Evolutionary conservation across 1,284 basidiomycete genomes (phyloP), one percentile per base, ranked within the genome.

Genomic region (Ustilago cynodontis): DNA sequence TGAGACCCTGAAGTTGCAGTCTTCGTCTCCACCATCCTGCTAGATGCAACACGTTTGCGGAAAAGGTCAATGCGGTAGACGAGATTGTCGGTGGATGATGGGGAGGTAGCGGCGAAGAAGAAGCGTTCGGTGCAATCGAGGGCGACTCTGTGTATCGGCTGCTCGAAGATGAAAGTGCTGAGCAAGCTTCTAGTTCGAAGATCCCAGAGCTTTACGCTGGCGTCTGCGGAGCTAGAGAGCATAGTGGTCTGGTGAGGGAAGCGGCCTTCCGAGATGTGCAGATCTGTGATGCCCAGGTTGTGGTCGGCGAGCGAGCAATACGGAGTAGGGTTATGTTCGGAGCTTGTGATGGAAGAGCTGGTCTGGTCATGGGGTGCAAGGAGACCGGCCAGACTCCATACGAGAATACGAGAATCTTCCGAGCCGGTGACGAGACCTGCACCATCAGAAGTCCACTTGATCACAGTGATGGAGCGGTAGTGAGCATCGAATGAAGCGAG

Each of bases 141-240:
- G 1, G 90, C 90, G 20, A 97, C 82, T 60, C 88, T 88, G 7
- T 89, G 88, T 52, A 95, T 90, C 1, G 91, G 89, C 79, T 90
- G 88, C 26, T 94, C 93, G 65, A 95, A 70, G 71, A 91, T 89
- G 84, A 95, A 95, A 0, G 94, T 94, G 22, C 92, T 92, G n/a
- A 96, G 87, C 14, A 96, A 89, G 8, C 91, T 89, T 49, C 90
- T 90, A 0, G 93, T 91, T 3, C 90, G 88, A 6, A 94, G 87
- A 79, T 94, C 93, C 94, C 94, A 95, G 51, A 94, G 87, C 93
- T 98, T 98, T 82, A 94, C 93, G n/a, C 93, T 93, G 71, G 94
- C 92, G 85, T 98, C 96, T 43, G 93, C 86, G 0, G 94, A 93
- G 7, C 92, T 90, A 0, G 94, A 94, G 79, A 95, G 89, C 39